A percentile compares a stretch with the other conserved stretches of the same genome.
phyloP scores from a whole-genome alignment of 2,329 filamentous ascomycete species.

The Aspergillus aculeatus region DNA sequence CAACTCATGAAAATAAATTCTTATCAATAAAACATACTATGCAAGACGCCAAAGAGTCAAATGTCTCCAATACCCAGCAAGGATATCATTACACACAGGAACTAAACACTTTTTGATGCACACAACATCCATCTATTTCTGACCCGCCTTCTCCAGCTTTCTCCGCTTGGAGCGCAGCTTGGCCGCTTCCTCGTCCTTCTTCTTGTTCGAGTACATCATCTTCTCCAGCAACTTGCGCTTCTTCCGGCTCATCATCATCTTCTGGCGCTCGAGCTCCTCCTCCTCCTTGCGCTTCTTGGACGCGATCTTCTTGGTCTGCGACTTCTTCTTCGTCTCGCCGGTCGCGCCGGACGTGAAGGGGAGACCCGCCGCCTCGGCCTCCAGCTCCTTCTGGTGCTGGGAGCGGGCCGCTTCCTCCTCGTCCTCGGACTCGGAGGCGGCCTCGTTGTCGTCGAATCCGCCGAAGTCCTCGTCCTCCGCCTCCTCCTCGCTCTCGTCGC shows the following conservation, averaged over 20 bases:
- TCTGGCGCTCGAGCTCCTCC: slow-evolving; percentile 86
- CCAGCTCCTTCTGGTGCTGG: slow-evolving; percentile 83
- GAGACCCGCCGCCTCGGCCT: slow-evolving; percentile 80
- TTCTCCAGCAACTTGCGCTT: slow-evolving; percentile 97
- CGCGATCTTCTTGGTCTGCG: slow-evolving; percentile 68
- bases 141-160: slow-evolving; percentile 68
- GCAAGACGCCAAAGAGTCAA: slow-evolving; percentile 20
- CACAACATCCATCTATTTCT: slow-evolving; percentile 24
- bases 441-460: slow-evolving; percentile 53
- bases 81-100: slow-evolving; percentile 26
- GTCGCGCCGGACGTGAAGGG: slow-evolving; percentile 51
- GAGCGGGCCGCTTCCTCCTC: slow-evolving; percentile 62
- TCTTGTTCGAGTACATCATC: slow-evolving; percentile 93
- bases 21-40: slow-evolving; percentile 12
- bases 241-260: slow-evolving; percentile 98
- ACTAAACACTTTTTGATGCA: slow-evolving; percentile 23
- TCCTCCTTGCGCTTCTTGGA: slow-evolving; percentile 66
- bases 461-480: slow-evolving; percentile 48
- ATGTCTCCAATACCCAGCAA: slow-evolving; percentile 19
- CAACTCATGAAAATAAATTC: not conserved
- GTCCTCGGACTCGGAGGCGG: slow-evolving; percentile 52
- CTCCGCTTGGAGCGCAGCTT: slow-evolving; percentile 85
- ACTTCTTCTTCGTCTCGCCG: slow-evolving; percentile 66
- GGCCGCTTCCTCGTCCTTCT: slow-evolving; percentile 87
- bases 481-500: slow-evolving; percentile 48